Percentiles rank a stretch among this genome's conserved stretches.
These are phyloP conservation scores for Hygrophorus russula DNA, from an alignment of 768 basidiomycete species.

Conservation along the genomic window DNA sequence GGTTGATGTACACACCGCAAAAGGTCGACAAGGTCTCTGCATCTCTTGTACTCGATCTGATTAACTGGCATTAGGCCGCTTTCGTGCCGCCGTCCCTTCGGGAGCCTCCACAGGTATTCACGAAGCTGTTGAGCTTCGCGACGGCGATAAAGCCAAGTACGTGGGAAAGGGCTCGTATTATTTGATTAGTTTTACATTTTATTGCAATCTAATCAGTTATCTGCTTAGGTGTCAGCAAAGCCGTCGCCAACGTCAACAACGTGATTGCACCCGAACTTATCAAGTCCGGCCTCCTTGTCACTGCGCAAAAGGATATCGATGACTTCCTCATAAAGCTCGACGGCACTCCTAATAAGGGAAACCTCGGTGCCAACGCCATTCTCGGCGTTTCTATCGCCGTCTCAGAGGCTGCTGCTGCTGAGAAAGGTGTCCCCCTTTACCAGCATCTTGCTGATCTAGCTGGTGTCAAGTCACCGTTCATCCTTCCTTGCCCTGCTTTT, in stretches of 20 bases:
- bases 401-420: constrained; percentile 84
- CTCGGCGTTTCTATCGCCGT: constrained; percentile 97
- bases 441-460: constrained; percentile 94
- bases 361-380: constrained; percentile 98
- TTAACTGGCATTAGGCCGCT: constrained; percentile 50
- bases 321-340: constrained; percentile 98
- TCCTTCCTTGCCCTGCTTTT: constrained; percentile 88
- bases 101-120: constrained; percentile 98
- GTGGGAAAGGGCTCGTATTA: constrained; percentile 79
- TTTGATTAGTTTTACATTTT: constrained; percentile 2
- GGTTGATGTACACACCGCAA: constrained; percentile 79
- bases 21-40: constrained; percentile 39
- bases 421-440: constrained; percentile 94
- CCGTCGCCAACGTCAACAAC: constrained; percentile 89
- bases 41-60: constrained; percentile 1
- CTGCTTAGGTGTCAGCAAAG: constrained; percentile 75
- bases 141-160: constrained; percentile 86
- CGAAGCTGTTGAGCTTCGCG: constrained; percentile 98
- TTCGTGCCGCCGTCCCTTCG: constrained; percentile 91
- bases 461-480: constrained; percentile 87
- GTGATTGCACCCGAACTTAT: constrained; percentile 84
- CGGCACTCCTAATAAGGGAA: constrained; percentile 97
- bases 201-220: constrained; percentile 6
- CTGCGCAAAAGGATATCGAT: constrained; percentile 90
- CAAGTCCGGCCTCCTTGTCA: constrained; percentile 73